These are phyloP conservation scores for Coemansia sp. DNA, from an alignment of 192 early-diverging fungal genomes.

Conservation along the genomic window DNA sequence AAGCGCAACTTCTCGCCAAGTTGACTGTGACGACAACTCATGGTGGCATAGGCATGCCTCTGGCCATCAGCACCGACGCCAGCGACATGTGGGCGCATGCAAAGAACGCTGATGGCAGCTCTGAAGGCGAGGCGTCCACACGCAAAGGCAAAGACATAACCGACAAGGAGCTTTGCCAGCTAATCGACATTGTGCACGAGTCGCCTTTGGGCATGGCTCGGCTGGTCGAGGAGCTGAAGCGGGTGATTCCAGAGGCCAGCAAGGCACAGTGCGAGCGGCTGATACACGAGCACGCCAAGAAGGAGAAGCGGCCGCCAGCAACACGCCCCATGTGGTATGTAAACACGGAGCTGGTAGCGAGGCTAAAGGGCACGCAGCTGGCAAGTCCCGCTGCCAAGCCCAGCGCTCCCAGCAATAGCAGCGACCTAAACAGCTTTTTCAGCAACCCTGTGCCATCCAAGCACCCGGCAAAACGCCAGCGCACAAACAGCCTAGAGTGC, in stretches of 20 bases:
- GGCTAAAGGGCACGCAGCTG: not conserved
- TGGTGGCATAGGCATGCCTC: constrained; percentile 5
- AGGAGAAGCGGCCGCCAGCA: constrained; percentile 42
- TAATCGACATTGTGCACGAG: constrained; percentile 40
- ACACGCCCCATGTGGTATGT: constrained; percentile 45
- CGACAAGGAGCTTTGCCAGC: constrained; percentile 19
- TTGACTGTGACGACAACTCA: constrained; percentile 16
- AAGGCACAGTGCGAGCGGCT: constrained; percentile 50
- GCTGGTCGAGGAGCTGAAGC: constrained; percentile 39
- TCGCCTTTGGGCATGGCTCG: constrained; percentile 32
- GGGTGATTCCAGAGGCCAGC: constrained; percentile 21
- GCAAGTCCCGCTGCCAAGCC: not conserved
- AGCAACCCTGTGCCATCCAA: constrained; percentile 2
- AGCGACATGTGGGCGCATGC: constrained; percentile 6
- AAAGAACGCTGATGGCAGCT: not conserved
- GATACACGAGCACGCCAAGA: constrained; percentile 43
- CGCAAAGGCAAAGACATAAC: constrained; percentile 25
- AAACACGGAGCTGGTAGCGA: constrained; percentile 23
- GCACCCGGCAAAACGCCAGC: constrained; percentile 11
- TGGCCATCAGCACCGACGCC: constrained; percentile 20
- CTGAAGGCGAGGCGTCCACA: too few relatives aligned
- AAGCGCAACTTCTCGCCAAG: not conserved
- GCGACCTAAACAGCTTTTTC: not conserved
- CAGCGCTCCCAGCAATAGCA: not conserved
- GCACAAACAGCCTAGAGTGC: not conserved